phyloP scores from a whole-genome alignment of 192 early-diverging fungal species.

The Coemansia asiatica region DNA sequence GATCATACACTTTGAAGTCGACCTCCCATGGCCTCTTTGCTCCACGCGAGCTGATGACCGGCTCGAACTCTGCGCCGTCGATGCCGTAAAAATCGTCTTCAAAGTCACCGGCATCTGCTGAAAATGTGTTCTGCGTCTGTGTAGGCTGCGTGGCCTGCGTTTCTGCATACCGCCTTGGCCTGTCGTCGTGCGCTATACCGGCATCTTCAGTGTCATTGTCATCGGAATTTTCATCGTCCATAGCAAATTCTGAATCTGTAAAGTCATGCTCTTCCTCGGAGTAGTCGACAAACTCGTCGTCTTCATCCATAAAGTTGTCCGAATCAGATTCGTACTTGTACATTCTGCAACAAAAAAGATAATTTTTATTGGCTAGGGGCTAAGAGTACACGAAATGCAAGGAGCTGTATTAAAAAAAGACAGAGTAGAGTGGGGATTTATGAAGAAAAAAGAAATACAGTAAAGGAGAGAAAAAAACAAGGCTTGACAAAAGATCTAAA shows the following conservation, averaged over 20 bases:
- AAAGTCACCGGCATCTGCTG: slow-evolving; percentile 19
- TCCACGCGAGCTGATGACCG: slow-evolving; percentile 7
- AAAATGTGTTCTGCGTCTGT: slow-evolving; percentile 10
- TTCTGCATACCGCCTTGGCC: background rate
- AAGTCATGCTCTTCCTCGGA: slow-evolving; percentile 28
- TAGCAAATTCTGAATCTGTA: background rate
- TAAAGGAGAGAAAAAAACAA: background rate
- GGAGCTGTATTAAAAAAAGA: too few species aligned
- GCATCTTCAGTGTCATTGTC: background rate
- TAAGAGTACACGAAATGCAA: background rate
- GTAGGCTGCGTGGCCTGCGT: background rate
- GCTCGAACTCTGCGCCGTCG: slow-evolving; percentile 36
- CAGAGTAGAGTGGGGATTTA: background rate
- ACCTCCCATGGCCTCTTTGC: slow-evolving; percentile 47
- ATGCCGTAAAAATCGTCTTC: slow-evolving; percentile 30
- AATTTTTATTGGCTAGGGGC: too few species aligned
- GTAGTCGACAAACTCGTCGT: slow-evolving; percentile 34
- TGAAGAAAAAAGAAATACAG: background rate
- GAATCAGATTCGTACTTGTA: slow-evolving; percentile 32
- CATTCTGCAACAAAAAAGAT: background rate
- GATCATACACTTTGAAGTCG: slow-evolving; percentile 38
- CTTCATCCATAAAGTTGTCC: slow-evolving; percentile 46
- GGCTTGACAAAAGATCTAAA: background rate
- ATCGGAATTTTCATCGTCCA: background rate
- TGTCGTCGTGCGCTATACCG: background rate